These are phyloP conservation scores for Parasitella parasitica DNA, from an alignment of 371 early-diverging fungal species.

Conservation along the genomic window DNA sequence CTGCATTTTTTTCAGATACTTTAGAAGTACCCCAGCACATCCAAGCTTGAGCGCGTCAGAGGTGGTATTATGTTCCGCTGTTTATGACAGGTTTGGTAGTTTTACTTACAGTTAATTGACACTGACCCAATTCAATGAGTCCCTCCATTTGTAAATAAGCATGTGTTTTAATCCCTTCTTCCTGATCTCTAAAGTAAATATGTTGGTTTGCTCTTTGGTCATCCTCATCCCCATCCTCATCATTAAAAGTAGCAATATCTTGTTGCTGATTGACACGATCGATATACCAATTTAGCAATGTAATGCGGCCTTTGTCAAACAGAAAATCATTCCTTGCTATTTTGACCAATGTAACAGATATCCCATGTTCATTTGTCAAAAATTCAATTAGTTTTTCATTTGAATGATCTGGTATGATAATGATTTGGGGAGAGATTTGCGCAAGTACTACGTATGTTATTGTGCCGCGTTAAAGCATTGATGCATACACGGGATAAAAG, in stretches of 20 bases:
- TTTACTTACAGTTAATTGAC: constrained; percentile 11
- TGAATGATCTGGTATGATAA: constrained; percentile 4
- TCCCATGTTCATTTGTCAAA: constrained; percentile 8
- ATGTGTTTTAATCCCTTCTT: constrained; percentile 42
- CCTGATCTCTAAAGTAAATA: constrained; percentile 15
- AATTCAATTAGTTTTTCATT: neutral
- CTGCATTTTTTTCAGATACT: constrained; percentile 41
- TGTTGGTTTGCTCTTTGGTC: neutral
- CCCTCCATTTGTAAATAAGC: constrained; percentile 55
- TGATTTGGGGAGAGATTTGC: neutral
- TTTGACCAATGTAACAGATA: constrained; percentile 32
- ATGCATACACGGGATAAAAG: too few species aligned
- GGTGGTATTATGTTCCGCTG: neutral
- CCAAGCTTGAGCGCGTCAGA: constrained; percentile 45
- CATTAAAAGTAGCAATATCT: neutral
- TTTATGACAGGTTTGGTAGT: too few species aligned
- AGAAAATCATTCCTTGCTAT: constrained; percentile 56
- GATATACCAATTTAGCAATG: constrained; percentile 23
- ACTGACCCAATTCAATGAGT: constrained; percentile 52
- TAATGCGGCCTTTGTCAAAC: constrained; percentile 48
- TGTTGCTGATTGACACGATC: neutral
- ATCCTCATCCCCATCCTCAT: neutral
- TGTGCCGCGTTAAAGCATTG: too few species aligned
- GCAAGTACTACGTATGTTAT: constrained; percentile 1
- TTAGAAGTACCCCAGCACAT: constrained; percentile 63